A percentile compares a stretch with the other conserved stretches of the same genome.
Evolutionary conservation across 2,329 filamentous ascomycete species (phyloP).

Genomic region (Lachnellula willkommii): DNA sequence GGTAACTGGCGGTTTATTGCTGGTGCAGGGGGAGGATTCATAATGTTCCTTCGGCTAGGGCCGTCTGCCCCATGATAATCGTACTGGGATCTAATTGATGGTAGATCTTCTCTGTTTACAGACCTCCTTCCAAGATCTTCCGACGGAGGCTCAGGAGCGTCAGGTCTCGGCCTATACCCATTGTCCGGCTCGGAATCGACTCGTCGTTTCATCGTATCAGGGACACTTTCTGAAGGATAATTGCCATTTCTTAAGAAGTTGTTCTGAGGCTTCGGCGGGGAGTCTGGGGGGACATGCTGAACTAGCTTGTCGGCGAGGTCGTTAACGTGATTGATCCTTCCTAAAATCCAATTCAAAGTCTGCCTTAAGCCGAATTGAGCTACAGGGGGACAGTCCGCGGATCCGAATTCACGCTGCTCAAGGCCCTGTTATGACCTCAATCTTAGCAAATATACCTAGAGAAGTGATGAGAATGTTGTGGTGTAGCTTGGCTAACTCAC

Average conservation of each 20-base stretch:
- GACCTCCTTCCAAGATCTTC: conserved; percentile 21
- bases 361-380: conserved; percentile 25
- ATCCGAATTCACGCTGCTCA: conserved; percentile 12
- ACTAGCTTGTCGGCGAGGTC: conserved; percentile 27
- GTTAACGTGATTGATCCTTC: conserved; percentile 27
- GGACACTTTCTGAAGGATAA: conserved; percentile 14
- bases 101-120: conserved; percentile 18
- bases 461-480: neutral
- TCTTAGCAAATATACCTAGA: conserved; percentile 4
- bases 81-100: conserved; percentile 20
- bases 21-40: conserved; percentile 29
- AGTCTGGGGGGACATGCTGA: conserved; percentile 17
- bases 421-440: conserved; percentile 10
- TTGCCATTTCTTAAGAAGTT: conserved; percentile 8
- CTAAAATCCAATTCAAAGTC: conserved; percentile 27
- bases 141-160: conserved; percentile 12
- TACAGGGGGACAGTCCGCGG: conserved; percentile 23
- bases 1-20: conserved; percentile 26
- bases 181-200: conserved; percentile 19
- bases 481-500: conserved; percentile 23
- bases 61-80: conserved; percentile 16
- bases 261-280: conserved; percentile 9
- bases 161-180: conserved; percentile 6
- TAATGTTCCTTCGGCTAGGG: conserved; percentile 15
- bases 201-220: conserved; percentile 26